Base-by-base conservation (phyloP, 495 filamentous ascomycete genomes). In the Glutinoglossum americanum region DNA sequence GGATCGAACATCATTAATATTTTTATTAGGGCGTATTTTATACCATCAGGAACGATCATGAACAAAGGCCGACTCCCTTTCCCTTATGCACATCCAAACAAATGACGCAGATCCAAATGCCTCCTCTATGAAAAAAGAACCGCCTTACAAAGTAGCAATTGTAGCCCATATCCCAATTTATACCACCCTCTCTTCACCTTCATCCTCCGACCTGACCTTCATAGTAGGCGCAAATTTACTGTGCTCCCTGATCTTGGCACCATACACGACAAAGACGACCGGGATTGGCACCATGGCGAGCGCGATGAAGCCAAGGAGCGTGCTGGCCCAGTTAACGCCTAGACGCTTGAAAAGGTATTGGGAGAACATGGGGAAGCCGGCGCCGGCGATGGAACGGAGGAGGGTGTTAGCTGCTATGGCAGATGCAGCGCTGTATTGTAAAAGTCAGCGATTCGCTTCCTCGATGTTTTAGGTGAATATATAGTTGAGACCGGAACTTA, bases 351-450 rank as follows among this genome's bases (percentile, higher is more conserved):
- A 69, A 70, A 70, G 70, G 51, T 72, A 67, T 13, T 64, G 66
- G 6, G 68, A 68, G 60, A 72, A 72, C 28, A 72, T 64, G 30
- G 70, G 70, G 58, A 72, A 72, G 11, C 54, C 64, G 28, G 64
- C 65, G 27, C 69, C 70, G 51, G 60, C 67, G 6, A 72, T 58
- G 27, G 64, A 67, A 1, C 70, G 70, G 0, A 71, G 61, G 64
- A 72, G 68, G 7, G 70, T 71, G 54, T 72, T 72, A 15, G 68
- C 70, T 23, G 70, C 70, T 26, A 72, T 71, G 26, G 70, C 70
- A 13, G 68, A 69, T 32, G 68, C 68, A 19, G 68, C 69, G 62
- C 57, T 59, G 17, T 3, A 48, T 15, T 4, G 48, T 60, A 15
- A 6, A 30, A 9, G n/a, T 41, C 39, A 10, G 30, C 3, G 10